Evolutionary conservation across 1,284 basidiomycete species (phyloP), one percentile per base, ranked within the genome.

Genomic region (Cutaneotrichosporon daszewskae): DNA sequence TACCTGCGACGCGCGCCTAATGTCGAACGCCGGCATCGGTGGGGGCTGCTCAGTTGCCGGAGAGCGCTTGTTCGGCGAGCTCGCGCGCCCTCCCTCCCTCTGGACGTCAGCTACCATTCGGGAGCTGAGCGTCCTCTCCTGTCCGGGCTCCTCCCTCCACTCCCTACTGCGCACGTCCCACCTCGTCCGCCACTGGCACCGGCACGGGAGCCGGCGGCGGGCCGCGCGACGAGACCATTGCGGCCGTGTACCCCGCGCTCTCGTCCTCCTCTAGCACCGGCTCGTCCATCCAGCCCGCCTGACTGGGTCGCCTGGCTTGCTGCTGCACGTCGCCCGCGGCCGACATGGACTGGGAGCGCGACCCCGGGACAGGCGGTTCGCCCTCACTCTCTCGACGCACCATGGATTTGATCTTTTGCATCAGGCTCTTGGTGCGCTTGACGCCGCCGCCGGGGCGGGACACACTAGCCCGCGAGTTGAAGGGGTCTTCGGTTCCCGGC

Each of bases 381-480:
- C 27, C 29, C 20, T 48, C 45, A 3, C 43, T 33, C 18, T 44
- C 43, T 34, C 42, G 55, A 68, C 69, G 60, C 59, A 72, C 70
- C 71, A 73, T 72, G 43, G 62, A 62, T 58, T 67, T 68, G 49
- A 73, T 57, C 47, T 67, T 70, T 56, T 73, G 70, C 65, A 73
- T 71, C 60, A 73, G 57, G 50, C 68, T 70, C 51, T 71, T 71
- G 17, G 61, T 71, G 18, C 71, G 59, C 57, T 71, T 72, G 53
- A 72, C 62, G 13, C 68, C 66, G 9, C 50, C 61, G 29, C 47
- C 40, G 18, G 40, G 42, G 18, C 42, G 42, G 11, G 34, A 36
- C 27, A 40, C 6, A 5, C 26, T 25, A n/a, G 23, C 35, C 10
- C n/a, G 23, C n/a, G n/a, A n/a, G n/a, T n/a, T n/a, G n/a, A n/a